Base-by-base conservation (phyloP, 306 rosid genomes). In the Trifolium pratense region DNA sequence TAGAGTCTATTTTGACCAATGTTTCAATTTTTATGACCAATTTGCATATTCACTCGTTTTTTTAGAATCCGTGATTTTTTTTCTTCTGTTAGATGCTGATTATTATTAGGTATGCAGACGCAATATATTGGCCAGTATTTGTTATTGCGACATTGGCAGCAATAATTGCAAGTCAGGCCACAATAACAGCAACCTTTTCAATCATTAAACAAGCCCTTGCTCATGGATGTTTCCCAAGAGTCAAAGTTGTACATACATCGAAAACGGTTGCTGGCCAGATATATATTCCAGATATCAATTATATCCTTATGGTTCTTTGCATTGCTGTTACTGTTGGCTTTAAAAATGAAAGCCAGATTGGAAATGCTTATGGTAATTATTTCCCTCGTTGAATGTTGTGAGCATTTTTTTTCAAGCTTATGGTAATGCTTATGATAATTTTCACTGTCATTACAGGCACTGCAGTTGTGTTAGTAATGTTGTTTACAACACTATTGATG, bases 321-420 rank as follows among this genome's bases (percentile, higher is more conserved):
- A 87, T 94, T 77, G 85, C 88, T 1, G 96, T 91, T 70, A 91
- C 98, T 3, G 96, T 91, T 43, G 96, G 99, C 57, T 94, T 94
- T 21, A 76, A 79, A 83, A 88, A 94, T 72, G 91, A 91, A 84
- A 86, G 21, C 83, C 96, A 91, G 75, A 91, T 94, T 77, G 99
- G 97, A 77, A 94, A 94, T 86, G 99, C 99, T 46, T 89, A 87
- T 80, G 99, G 97, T 91, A 87, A 68, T n/a, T n/a, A n/a, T n/a
- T n/a, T n/a, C n/a, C n/a, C n/a, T n/a, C n/a, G n/a, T n/a, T n/a
- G n/a, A n/a, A n/a, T n/a, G n/a, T n/a, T n/a, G n/a, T n/a, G n/a
- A n/a, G n/a, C n/a, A n/a, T n/a, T n/a, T n/a, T n/a, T n/a, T n/a
- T n/a, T n/a, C n/a, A n/a, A n/a, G n/a, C n/a, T n/a, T n/a, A n/a